Evolutionary conservation across 225 moss, liverwort and hornwort genomes (phyloP), one percentile per base, ranked within the genome.

Genomic region (Neckera pumila): DNA sequence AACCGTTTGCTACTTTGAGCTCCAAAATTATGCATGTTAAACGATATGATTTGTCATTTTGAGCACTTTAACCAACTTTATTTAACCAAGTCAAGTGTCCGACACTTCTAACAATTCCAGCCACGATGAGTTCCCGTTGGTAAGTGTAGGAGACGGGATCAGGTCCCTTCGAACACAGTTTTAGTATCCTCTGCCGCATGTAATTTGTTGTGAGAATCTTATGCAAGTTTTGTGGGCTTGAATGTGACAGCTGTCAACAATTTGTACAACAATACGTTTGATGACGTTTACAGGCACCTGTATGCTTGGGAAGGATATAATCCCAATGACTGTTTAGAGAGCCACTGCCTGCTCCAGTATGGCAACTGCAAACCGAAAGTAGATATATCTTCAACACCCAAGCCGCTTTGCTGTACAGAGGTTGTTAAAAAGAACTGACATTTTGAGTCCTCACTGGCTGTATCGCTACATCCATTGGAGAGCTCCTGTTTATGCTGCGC

Each of bases 261-360:
- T 95, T 91, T 95, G 96, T 86, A 94, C 95, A 23, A 96, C 95
- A 86, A 95, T 96, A 91, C 96, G 95, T 87, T 91, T 98, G 93
- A 95, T 96, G 98, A 96, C 95, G 82, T 96, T 97, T 84, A 95
- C 96, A 80, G 98, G 98, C 84, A 96, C 96, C 69, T 95, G 90
- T 84, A 91, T 98, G 92, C 96, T 98, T 30, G 94, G 95, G 92
- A 98, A 98, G 90, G 80, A 92, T 76, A 98, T 98, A 72, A 82
- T 92, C 84, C 87, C 94, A 83, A 91, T 94, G 91, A 72, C 87
- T 45, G 90, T 92, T 58, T 92, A 93, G 87, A 85, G 67, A 84
- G 81, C 71, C 42, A 82, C 58, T 9, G 58, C n/a, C 59, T 83
- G 86, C 42, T 83, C 71, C 57, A 92, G 49, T 22, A 79, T 75